Percentiles rank a stretch among this genome's conserved stretches.
These are phyloP conservation scores for Rhynchosporium secalis DNA, from an alignment of 2,329 filamentous ascomycete species.

Conservation along the genomic window DNA sequence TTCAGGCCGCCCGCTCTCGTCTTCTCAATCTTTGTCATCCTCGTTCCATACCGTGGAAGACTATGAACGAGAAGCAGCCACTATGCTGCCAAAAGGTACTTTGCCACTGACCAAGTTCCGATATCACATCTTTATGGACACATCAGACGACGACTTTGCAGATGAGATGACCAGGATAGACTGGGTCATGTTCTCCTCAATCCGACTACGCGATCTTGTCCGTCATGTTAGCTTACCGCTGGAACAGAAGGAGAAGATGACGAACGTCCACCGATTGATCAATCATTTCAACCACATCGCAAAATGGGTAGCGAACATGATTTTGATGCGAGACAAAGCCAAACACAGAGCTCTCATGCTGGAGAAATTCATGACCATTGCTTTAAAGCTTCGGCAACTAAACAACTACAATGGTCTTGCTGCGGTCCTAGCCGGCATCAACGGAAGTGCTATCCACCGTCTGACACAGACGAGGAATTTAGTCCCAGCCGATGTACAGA, in stretches of 20 bases:
- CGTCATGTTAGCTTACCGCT: conserved; percentile 80
- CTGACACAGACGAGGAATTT: conserved; percentile 77
- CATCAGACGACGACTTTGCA: conserved; percentile 80
- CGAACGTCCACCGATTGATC: conserved; percentile 93
- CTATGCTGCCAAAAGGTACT: conserved; percentile 67
- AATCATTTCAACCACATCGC: conserved; percentile 87
- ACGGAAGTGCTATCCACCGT: conserved; percentile 81
- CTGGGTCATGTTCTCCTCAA: conserved; percentile 97
- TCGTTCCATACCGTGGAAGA: conserved; percentile 69
- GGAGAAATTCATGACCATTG: conserved; percentile 94
- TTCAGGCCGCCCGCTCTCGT: conserved; percentile 31
- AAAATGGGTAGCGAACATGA: conserved; percentile 79
- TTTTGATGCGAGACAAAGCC: conserved; percentile 88
- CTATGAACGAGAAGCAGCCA: conserved; percentile 75
- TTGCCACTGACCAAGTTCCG: conserved; percentile 78
- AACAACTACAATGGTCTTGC: conserved; percentile 98
- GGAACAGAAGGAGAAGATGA: conserved; percentile 71
- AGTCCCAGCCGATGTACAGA: conserved; percentile 69
- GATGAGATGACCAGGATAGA: conserved; percentile 93
- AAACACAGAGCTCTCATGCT: conserved; percentile 90
- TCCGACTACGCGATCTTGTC: conserved; percentile 88
- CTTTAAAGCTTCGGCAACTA: conserved; percentile 78
- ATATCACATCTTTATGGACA: conserved; percentile 88
- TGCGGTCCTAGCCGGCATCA: conserved; percentile 91
- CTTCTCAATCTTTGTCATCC: conserved; percentile 30